A percentile compares a stretch with the other conserved stretches of the same genome.
phyloP scores from a whole-genome alignment of 148 eudicot species.

The Chenopodium quinoa region DNA sequence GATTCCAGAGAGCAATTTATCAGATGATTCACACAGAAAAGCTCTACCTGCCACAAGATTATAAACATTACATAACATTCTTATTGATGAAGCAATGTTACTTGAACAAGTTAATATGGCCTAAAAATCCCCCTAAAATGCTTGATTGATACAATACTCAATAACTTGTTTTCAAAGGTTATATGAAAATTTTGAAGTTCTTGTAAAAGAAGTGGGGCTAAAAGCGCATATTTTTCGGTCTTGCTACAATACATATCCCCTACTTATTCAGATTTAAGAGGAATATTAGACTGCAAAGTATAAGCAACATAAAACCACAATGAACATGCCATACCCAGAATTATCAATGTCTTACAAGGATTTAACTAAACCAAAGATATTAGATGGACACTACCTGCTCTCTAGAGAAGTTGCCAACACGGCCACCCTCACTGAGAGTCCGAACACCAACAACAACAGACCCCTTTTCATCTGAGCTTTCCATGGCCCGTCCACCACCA shows the following conservation, averaged over 20 bases:
- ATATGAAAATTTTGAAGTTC: not conserved
- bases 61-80: not conserved
- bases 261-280: not conserved
- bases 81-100: not conserved
- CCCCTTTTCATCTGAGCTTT: constrained; percentile 63
- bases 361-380: constrained; percentile 1
- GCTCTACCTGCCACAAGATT: constrained; percentile 73
- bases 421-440: constrained; percentile 98
- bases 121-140: not conserved
- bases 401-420: constrained; percentile 92
- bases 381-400: constrained; percentile 63
- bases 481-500: constrained; percentile 95
- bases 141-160: not conserved
- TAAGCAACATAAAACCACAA: not conserved
- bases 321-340: not conserved
- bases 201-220: not conserved
- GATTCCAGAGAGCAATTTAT: constrained; percentile 98
- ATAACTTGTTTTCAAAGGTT: not conserved
- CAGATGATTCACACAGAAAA: constrained; percentile 96
- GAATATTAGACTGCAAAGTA: not conserved
- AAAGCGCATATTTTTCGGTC: not conserved
- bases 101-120: not conserved
- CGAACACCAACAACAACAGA: constrained; percentile 96
- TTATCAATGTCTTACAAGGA: not conserved
- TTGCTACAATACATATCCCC: not conserved